Evolutionary conservation across 495 filamentous ascomycete species (phyloP).

Genomic region (Cryomyces minteri): DNA sequence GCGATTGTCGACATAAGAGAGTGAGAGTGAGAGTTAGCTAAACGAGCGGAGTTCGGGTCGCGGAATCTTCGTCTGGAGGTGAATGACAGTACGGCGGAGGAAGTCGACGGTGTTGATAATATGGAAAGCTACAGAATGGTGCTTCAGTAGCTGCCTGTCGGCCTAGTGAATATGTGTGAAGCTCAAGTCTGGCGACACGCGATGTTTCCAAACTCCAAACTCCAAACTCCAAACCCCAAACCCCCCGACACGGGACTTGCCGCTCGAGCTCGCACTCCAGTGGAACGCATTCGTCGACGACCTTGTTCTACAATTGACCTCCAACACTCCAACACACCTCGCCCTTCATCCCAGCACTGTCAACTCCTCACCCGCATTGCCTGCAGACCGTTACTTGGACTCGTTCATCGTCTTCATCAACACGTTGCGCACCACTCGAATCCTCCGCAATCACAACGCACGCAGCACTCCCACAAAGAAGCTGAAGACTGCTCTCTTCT

Average conservation of each 20-base stretch:
- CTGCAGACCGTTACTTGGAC: too few species aligned
- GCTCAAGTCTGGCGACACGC: not conserved
- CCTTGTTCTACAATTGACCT: too few species aligned
- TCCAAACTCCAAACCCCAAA: not conserved
- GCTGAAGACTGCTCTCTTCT: too few species aligned
- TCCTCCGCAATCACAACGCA: too few species aligned
- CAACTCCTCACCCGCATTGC: too few species aligned
- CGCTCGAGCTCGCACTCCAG: not conserved
- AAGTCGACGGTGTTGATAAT: constrained; percentile 9
- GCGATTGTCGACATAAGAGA: constrained; percentile 20
- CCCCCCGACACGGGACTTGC: not conserved
- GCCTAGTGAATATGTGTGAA: not conserved
- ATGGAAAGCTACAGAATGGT: not conserved
- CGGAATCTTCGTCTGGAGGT: constrained; percentile 10
- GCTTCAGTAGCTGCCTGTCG: too few species aligned
- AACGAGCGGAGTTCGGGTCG: constrained; percentile 1
- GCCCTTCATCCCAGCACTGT: too few species aligned
- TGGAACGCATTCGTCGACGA: too few species aligned
- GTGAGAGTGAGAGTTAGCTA: constrained; percentile 21
- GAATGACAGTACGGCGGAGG: constrained; percentile 9
- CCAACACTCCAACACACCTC: too few species aligned
- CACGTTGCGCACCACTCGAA: too few species aligned
- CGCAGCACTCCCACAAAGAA: too few species aligned
- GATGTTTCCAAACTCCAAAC: not conserved
- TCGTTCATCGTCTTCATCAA: too few species aligned